These are phyloP conservation scores for Hysterangium stoloniferum DNA, from an alignment of 768 basidiomycete genomes.

Conservation along the genomic window DNA sequence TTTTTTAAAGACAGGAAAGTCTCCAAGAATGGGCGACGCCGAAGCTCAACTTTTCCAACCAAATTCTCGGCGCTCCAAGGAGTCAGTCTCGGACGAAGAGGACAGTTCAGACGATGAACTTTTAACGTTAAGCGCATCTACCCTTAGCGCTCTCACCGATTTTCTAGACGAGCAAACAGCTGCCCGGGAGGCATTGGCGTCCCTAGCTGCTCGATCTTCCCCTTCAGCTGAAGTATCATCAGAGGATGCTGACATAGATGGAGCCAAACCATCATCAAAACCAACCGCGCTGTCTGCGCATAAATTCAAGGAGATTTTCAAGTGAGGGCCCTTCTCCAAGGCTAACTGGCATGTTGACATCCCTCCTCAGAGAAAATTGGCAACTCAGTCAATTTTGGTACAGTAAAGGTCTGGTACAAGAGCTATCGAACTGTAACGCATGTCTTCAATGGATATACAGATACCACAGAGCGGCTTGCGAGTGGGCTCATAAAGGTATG, in stretches of 20 bases:
- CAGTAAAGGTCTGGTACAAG: background rate
- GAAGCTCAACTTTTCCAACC: no score
- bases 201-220: background rate
- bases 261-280: background rate
- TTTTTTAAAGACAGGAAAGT: no score
- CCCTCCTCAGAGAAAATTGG: conserved; percentile 5
- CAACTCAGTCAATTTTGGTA: conserved; percentile 12
- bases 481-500: background rate
- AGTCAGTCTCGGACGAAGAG: background rate
- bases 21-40: no score
- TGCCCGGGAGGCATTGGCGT: background rate
- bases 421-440: background rate
- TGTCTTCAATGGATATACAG: background rate
- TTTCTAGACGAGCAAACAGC: conserved; percentile 8
- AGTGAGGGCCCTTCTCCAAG: background rate
- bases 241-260: background rate
- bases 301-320: conserved; percentile 7
- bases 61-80: no score
- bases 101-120: background rate
- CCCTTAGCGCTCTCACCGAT: conserved; percentile 1
- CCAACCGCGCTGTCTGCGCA: background rate
- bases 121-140: background rate
- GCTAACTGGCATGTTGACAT: background rate
- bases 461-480: conserved; percentile 3
- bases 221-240: background rate